Evolutionary conservation across 176 grass and related monocot species (phyloP), one percentile per base, ranked within the genome.

Genomic region (Pontederia crassipes): DNA sequence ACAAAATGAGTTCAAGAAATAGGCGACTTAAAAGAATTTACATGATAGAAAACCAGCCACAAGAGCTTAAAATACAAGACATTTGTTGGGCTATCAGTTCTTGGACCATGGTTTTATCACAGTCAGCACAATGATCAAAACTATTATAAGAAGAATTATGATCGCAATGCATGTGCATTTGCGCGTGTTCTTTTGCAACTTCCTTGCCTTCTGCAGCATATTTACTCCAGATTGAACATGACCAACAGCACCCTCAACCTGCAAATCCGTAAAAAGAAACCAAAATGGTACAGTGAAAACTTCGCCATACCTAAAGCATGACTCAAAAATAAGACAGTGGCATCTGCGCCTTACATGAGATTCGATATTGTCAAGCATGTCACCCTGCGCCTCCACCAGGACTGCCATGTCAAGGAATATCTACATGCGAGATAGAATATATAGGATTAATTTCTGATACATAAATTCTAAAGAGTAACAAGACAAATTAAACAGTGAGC

Each of bases 401-500:
- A 96, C 87, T 9, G 83, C 74, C 84, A 96, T 64, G 55, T 96
- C 92, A 8, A 80, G 57, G 57, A 96, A 90, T 59, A 96, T 68
- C 87, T 96, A 68, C 52, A 65, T 2, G 49, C 20, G 29, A 81
- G 49, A 29, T n/a, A 46, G 46, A 10, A 48, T 47, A 65, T 52
- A 40, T 10, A 72, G n/a, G 17, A 65, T 28, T 55, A 17, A 24
- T 40, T 8, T 8, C 29, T 12, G 11, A 11, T 52, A 28, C 55
- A 48, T 15, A 9, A 50, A 50, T 49, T 45, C 46, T 2, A 0
- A 54, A 29, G 57, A 14, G 51, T 14, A 14, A 53, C 4, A n/a
- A 11, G 11, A 6, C 14, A 54, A n/a, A 6, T 54, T 54, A 14
- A 12, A 15, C 51, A 54, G 51, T 16, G 5, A 40, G 32, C 32